Evolutionary conservation across 1,284 basidiomycete genomes (phyloP).

Genomic region (Fomitopsis betulina): DNA sequence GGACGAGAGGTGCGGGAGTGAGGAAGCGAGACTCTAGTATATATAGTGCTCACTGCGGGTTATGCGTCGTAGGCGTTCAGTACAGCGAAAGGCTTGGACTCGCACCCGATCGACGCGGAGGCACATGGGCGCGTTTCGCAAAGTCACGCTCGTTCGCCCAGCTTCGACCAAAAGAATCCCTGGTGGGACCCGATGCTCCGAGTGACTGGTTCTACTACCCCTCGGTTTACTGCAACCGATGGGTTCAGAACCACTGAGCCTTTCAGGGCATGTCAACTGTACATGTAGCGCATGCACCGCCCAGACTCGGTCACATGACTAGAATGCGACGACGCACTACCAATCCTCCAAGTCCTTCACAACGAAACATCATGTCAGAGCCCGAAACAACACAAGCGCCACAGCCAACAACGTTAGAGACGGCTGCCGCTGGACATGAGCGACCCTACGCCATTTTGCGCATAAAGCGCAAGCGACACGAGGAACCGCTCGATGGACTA

Average conservation of each 20-base stretch:
- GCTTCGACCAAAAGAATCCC: no score
- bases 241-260: no score
- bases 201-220: no score
- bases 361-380: no score
- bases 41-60: no score
- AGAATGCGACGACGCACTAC: neutral
- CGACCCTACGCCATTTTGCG: constrained; percentile 65
- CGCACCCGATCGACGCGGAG: neutral
- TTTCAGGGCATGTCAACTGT: no score
- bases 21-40: no score
- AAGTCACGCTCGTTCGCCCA: neutral
- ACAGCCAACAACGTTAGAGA: neutral
- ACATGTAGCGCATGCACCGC: neutral
- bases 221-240: no score
- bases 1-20: no score
- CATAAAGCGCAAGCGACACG: constrained; percentile 74
- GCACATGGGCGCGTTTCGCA: neutral
- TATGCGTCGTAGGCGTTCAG: neutral
- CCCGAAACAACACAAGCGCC: no score
- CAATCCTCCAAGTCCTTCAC: neutral
- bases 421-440: constrained; percentile 6
- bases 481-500: constrained; percentile 74
- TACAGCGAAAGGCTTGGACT: neutral
- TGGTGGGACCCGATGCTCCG: no score
- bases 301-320: neutral